Evolutionary conservation across 768 basidiomycete species (phyloP).

Genomic region (Trametes coccinea): DNA sequence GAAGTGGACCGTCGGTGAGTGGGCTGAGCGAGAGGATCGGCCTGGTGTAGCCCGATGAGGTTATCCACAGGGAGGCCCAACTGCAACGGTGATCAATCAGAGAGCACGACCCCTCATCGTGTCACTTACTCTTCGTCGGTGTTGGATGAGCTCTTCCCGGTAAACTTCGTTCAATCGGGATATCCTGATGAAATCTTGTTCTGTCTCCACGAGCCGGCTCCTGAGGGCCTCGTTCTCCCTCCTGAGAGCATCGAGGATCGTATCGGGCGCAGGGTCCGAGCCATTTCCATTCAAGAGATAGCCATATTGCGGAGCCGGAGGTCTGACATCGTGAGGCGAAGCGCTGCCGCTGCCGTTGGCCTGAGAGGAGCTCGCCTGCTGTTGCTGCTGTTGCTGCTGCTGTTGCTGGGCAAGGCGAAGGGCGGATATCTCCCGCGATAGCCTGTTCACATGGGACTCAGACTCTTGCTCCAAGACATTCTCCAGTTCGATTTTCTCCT

Average conservation of each 20-base stretch:
- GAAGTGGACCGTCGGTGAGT: slow-evolving; percentile 59
- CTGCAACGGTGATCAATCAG: slow-evolving; percentile 28
- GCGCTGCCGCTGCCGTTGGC: slow-evolving; percentile 29
- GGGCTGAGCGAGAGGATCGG: slow-evolving; percentile 71
- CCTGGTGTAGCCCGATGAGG: slow-evolving; percentile 66
- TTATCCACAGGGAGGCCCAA: slow-evolving; percentile 77
- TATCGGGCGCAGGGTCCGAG: slow-evolving; percentile 44
- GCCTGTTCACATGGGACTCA: slow-evolving; percentile 79
- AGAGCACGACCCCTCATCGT: neutral
- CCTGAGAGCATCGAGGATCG: slow-evolving; percentile 74
- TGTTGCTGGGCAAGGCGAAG: slow-evolving; percentile 62
- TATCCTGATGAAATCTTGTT: slow-evolving; percentile 75
- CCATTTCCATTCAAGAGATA: slow-evolving; percentile 17
- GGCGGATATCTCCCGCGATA: slow-evolving; percentile 68
- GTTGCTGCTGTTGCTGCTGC: slow-evolving; percentile 26
- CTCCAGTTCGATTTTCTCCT: slow-evolving; percentile 84
- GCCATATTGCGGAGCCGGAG: slow-evolving; percentile 3
- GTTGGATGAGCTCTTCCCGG: slow-evolving; percentile 79
- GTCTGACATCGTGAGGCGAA: slow-evolving; percentile 25
- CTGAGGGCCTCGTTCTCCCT: slow-evolving; percentile 79
- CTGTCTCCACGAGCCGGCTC: slow-evolving; percentile 66
- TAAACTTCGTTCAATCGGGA: slow-evolving; percentile 80
- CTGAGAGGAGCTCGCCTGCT: slow-evolving; percentile 42
- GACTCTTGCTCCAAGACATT: slow-evolving; percentile 82
- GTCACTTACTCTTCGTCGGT: slow-evolving; percentile 66